Percentiles rank a stretch among this genome's conserved stretches.
These are phyloP conservation scores for Kurtzmaniella cleridarum DNA, from an alignment of 805 yeast genomes.

Conservation along the genomic window DNA sequence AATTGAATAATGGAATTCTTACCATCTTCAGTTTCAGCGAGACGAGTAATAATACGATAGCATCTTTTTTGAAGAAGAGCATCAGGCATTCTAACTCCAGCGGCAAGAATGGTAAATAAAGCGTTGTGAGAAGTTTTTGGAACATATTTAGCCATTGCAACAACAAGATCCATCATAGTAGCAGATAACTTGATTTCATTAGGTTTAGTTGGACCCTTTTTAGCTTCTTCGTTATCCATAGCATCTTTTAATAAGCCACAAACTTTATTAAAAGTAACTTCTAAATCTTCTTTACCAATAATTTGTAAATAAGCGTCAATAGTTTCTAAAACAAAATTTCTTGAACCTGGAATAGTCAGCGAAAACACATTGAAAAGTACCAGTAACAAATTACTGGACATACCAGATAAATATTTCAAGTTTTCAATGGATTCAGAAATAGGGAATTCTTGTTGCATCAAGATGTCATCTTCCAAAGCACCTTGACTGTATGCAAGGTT, in stretches of 20 bases:
- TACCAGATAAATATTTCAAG: slow-evolving; percentile 56
- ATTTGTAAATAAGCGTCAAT: slow-evolving; percentile 76
- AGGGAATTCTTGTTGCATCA: slow-evolving; percentile 60
- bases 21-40: slow-evolving; percentile 69
- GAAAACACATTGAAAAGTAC: slow-evolving; percentile 89
- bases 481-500: slow-evolving; percentile 60
- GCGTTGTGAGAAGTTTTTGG: slow-evolving; percentile 69
- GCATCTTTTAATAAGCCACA: slow-evolving; percentile 73
- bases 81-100: slow-evolving; percentile 52
- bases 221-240: slow-evolving; percentile 50
- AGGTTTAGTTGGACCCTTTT: slow-evolving; percentile 25
- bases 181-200: slow-evolving; percentile 54
- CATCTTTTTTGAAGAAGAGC: slow-evolving; percentile 83
- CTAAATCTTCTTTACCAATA: slow-evolving; percentile 60
- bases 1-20: slow-evolving; percentile 46
- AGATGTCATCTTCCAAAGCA: slow-evolving; percentile 47
- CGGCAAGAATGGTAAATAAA: slow-evolving; percentile 69
- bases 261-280: slow-evolving; percentile 76
- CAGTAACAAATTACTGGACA: slow-evolving; percentile 72
- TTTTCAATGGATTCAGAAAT: slow-evolving; percentile 49
- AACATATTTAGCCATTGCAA: slow-evolving; percentile 79
- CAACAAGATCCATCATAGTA: slow-evolving; percentile 88
- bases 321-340: slow-evolving; percentile 82
- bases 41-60: slow-evolving; percentile 67
- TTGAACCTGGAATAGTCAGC: slow-evolving; percentile 78